Conservation (phyloP, 768 basidiomycete genomes). For the Suillus tomentosus region DNA sequence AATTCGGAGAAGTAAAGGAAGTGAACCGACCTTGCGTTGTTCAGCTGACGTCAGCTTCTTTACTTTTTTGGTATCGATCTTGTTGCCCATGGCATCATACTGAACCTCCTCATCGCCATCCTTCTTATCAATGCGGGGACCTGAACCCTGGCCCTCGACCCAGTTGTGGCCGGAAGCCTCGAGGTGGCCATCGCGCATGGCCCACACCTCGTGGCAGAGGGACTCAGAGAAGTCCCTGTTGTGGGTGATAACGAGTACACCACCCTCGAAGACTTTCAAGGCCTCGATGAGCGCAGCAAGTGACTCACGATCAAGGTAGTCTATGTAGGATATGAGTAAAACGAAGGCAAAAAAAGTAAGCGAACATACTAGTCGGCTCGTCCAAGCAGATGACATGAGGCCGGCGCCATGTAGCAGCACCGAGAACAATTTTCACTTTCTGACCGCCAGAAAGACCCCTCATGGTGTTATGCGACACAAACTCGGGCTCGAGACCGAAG, state of each 20-base stretch:
- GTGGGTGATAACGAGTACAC: conserved; percentile 97
- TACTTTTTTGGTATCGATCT: conserved; percentile 80
- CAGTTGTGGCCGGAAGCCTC: conserved; percentile 99
- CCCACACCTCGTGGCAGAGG: conserved; percentile 97
- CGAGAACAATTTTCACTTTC: conserved; percentile 99
- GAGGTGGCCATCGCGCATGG: conserved; percentile 95
- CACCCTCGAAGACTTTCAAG: conserved; percentile 96
- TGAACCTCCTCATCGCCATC: conserved; percentile 87
- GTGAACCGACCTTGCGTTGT: conserved; percentile 65
- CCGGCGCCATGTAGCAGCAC: conserved; percentile 98
- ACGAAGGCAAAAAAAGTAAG: neutral
- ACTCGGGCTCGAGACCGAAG: conserved; percentile 99
- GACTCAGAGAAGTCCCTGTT: conserved; percentile 99
- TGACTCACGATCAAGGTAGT: conserved; percentile 99
- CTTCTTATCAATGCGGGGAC: conserved; percentile 92
- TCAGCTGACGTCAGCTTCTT: conserved; percentile 87
- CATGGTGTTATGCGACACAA: conserved; percentile 99
- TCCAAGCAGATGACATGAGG: conserved; percentile 97
- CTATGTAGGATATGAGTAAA: conserved; percentile 34
- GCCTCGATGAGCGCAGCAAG: conserved; percentile 98
- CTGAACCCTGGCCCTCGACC: conserved; percentile 98
- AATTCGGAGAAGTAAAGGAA: neutral
- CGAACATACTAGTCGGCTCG: conserved; percentile 83
- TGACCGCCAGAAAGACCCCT: conserved; percentile 97
- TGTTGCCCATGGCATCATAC: conserved; percentile 99